Evolutionary conservation across 495 filamentous ascomycete genomes (phyloP), one percentile per base, ranked within the genome.

Genomic region (Cercophora scortea): DNA sequence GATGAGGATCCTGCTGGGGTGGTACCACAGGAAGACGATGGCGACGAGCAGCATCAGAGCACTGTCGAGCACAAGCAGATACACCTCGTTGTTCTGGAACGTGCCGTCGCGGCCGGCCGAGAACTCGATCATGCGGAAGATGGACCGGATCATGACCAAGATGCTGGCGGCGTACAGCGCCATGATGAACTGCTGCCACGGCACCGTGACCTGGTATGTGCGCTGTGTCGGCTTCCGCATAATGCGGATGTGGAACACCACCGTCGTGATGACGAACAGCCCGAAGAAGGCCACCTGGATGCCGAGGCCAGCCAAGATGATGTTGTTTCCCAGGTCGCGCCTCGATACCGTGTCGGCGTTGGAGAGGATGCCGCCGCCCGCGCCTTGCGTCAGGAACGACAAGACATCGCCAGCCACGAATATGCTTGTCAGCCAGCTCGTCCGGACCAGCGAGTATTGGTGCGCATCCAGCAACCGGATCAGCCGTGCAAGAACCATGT

Each of bases 81-180:
- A 61, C 13, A 45, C 51, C 51, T 64, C 61, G 7, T 17, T 42
- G 25, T 41, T 11, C 51, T 57, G 51, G 45, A 64, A 18, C 0
- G 53, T 42, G 25, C 50, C 42, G 9, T 59, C 50, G 36, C 45
- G 53, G 16, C 61, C 61, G 46, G 33, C 13, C 13, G 46, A 53
- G 50, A 82, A 89, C 67, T 88, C 86, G 11, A 83, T 65, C 16
- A 83, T 70, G 19, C 85, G 73, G 57, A 86, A 79, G 7, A 87
- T 52, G 8, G 72, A 79, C 6, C 86, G 76, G 2, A 86, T 57
- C 48, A 88, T 54, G 52, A 89, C 86, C 8, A 87, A 63, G 1
- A 57, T 61, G 48, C 72, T 78, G 6, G 69, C 69, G 6, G 35
- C 49, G 59, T 85, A 87, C 4, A 86, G 72, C 8, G 49, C 56